phyloP scores from a whole-genome alignment of 2,329 filamentous ascomycete genomes.

The Pseudogymnoascus pannorum region DNA sequence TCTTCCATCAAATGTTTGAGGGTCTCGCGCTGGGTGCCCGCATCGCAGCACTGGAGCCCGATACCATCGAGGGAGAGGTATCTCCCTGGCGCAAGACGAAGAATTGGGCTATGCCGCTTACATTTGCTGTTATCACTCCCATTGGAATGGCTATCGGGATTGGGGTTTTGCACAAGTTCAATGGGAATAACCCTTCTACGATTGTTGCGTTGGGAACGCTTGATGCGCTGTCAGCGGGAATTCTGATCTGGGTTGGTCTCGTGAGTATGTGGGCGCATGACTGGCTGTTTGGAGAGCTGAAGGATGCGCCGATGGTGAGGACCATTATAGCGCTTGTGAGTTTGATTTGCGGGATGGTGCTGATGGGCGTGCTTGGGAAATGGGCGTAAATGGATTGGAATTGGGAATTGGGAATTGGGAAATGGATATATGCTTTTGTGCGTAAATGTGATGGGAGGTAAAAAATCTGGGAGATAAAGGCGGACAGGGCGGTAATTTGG shows the following conservation, averaged over 20 bases:
- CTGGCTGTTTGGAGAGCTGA: slow-evolving; percentile 58
- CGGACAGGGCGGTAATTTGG: too few species aligned
- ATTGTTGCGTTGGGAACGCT: slow-evolving; percentile 66
- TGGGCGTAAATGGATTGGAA: slow-evolving; percentile 50
- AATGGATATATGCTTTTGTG: too few species aligned
- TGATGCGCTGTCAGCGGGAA: slow-evolving; percentile 66
- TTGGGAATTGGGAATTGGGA: not conserved
- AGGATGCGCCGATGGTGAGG: slow-evolving; percentile 41
- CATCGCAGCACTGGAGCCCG: slow-evolving; percentile 45
- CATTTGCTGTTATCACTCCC: slow-evolving; percentile 66
- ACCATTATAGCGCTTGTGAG: slow-evolving; percentile 44
- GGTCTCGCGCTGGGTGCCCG: slow-evolving; percentile 66
- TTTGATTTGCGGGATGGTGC: slow-evolving; percentile 52
- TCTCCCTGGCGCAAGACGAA: slow-evolving; percentile 22
- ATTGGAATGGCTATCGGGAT: slow-evolving; percentile 76
- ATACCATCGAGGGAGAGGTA: not conserved
- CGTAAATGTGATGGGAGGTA: too few species aligned
- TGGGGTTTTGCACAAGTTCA: slow-evolving; percentile 62
- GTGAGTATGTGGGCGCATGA: slow-evolving; percentile 75
- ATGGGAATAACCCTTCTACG: slow-evolving; percentile 63
- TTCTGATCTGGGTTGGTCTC: slow-evolving; percentile 71
- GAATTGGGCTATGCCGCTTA: slow-evolving; percentile 54
- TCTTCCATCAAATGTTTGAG: slow-evolving; percentile 75
- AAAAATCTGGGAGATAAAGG: too few species aligned
- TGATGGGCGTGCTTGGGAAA: slow-evolving; percentile 69